Base-by-base conservation (phyloP, 371 early-diverging fungal genomes). In the Nosema muscidifuracis region DNA sequence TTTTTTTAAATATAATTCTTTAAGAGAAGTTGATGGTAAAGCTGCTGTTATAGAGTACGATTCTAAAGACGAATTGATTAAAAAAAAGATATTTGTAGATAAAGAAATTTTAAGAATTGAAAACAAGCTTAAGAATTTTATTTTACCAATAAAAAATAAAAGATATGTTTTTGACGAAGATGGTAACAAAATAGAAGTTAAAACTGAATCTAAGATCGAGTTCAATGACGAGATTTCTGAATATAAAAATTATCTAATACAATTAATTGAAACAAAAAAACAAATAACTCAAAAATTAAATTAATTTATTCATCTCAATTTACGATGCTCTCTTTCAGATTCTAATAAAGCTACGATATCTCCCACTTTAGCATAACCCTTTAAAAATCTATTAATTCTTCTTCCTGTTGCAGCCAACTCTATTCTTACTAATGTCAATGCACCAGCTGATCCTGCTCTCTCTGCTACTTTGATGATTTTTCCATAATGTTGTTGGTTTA, bases 271-370 rank as follows among this genome's bases (percentile, higher is more conserved):
- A 51, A 69, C 44, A 51, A 69, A 50, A 61, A 43, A 50, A 34
- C 34, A 69, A 61, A 51, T 69, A n/a, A 18, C 18, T 16, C 33
- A 58, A 0, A 44, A 50, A 42, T 43, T 67, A 1, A 18, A 67
- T 20, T 30, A 47, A 58, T 61, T 69, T 69, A 69, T 44, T 76
- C 71, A 78, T 74, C 80, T 78, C 57, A 76, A 67, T 61, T 67
- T 78, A 71, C 80, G 78, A 36, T 77, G 77, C 47, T 84, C 84
- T 71, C 84, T 77, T 33, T 81, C 84, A 42, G 78, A 80, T 22
- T 84, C 84, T 55, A 80, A 50, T 36, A 84, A 65, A 30, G 74
- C 65, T 40, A 84, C 28, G 16, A 71, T 44, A 61, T 84, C 82
- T 55, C 84, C 84, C 15, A 67, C 73, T 53, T 53, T 42, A 9